Base-by-base conservation (phyloP, 2,329 filamentous ascomycete genomes). In the Diaporthe eres region DNA sequence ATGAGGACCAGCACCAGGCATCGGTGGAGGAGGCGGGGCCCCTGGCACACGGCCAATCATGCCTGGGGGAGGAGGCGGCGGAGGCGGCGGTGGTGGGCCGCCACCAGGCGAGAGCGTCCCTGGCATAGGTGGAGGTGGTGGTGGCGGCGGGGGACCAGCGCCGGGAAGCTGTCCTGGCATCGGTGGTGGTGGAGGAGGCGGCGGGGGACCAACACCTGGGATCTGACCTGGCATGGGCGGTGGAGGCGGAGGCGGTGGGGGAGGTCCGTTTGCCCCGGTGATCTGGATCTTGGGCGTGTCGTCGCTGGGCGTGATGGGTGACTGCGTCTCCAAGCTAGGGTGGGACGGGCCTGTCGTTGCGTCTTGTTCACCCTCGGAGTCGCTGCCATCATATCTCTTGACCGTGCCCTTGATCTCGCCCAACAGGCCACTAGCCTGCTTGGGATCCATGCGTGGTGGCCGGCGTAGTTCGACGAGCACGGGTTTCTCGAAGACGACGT, bases 401-500 rank as follows among this genome's bases (percentile, higher is more conserved):
- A 96, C 90, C 85, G 94, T 97, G 70, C 92, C 90, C 47, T 92
- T 90, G 79, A 98, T 93, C 84, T 98, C 91, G 81, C 85, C 87
- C 88, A 86, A 89, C 85, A 87, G 93, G 81, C 85, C 96, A 83
- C 82, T 92, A 87, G 88, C 92, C 87, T 87, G 93, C 88, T 87
- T 95, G 84, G 85, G 90, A 78, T 91, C 88, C 79, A 91, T 86
- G 47, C 88, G 85, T 15, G 95, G 95, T 15, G 95, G 95, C 77
- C 95, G 91, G 82, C 91, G 93, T 85, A 96, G 91, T 83, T 97
- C 90, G 75, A 98, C 91, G 68, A 98, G 86, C 74, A 93, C 91
- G 53, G 96, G 94, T 84, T 93, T 96, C 85, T 96, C 94, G 78
- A 93, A 94, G 34, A 96, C 85, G 55, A 92, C 87, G 39, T 89